Evolutionary conservation across 2,329 filamentous ascomycete genomes (phyloP).

Genomic region (Setomelanomma holmii): DNA sequence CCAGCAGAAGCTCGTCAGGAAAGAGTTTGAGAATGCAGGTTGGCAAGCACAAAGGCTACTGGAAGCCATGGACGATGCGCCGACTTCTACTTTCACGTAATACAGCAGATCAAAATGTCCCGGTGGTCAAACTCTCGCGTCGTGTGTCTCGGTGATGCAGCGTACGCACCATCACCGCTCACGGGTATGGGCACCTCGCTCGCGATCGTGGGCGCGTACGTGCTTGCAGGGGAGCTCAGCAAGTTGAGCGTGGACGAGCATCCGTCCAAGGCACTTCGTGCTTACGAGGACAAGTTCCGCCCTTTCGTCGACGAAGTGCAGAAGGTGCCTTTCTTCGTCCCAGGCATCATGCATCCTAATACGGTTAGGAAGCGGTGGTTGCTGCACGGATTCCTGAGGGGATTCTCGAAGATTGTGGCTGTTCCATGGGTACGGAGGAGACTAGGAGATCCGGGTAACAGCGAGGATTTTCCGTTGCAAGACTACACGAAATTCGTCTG

Average conservation of each 20-base stretch:
- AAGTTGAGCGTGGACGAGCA: constrained; percentile 15
- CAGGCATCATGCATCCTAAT: constrained; percentile 28
- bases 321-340: constrained; percentile 31
- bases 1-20: constrained; percentile 48
- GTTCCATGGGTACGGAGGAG: background rate
- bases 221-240: constrained; percentile 47
- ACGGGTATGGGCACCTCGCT: constrained; percentile 52
- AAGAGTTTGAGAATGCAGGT: constrained; percentile 46
- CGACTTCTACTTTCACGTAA: constrained; percentile 57
- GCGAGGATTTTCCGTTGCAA: background rate
- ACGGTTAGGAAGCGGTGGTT: constrained; percentile 31
- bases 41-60: constrained; percentile 57
- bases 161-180: constrained; percentile 56
- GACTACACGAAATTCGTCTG: background rate
- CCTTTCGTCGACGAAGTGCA: constrained; percentile 37
- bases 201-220: constrained; percentile 49
- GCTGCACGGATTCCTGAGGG: constrained; percentile 14
- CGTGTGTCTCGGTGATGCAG: constrained; percentile 63
- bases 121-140: constrained; percentile 58
- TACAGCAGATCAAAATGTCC: constrained; percentile 55
- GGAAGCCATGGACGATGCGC: constrained; percentile 46
- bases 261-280: constrained; percentile 22
- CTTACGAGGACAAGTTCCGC: constrained; percentile 30
- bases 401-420: constrained; percentile 9
- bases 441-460: background rate